Percentiles rank a stretch among this genome's conserved stretches.
Evolutionary conservation across 345 rosid genomes (phyloP).

Genomic region (Dimocarpus longan): DNA sequence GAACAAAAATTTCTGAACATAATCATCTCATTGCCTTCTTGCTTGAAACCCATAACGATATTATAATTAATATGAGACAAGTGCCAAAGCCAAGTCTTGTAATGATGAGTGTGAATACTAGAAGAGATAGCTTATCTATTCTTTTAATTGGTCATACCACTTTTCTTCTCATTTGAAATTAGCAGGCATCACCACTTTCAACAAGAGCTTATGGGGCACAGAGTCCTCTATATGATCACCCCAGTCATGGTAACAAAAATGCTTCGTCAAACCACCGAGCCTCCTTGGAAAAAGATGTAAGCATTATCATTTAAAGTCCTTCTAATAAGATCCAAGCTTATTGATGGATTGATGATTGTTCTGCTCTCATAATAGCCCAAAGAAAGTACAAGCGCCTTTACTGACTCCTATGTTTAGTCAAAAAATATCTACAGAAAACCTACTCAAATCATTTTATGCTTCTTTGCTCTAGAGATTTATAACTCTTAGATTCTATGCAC

Average conservation of each 20-base stretch:
- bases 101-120: constrained; percentile 10
- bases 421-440: not conserved
- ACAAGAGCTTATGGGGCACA: constrained; percentile 36
- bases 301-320: constrained; percentile 14
- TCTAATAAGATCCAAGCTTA: constrained; percentile 2
- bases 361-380: not conserved
- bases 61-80: not conserved
- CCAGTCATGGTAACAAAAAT: constrained; percentile 27
- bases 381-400: not conserved
- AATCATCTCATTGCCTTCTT: constrained; percentile 8
- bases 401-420: not conserved
- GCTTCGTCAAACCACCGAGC: constrained; percentile 51
- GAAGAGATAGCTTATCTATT: constrained; percentile 5
- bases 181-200: constrained; percentile 52
- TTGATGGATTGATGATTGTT: not conserved
- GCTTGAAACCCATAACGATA: not conserved
- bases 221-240: constrained; percentile 49
- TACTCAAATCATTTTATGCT: not conserved
- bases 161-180: constrained; percentile 6
- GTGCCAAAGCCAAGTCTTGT: not conserved
- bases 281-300: constrained; percentile 84
- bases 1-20: constrained; percentile 21
- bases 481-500: not conserved
- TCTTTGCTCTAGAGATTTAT: not conserved
- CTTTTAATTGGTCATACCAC: not conserved